These are phyloP conservation scores for Coemansia sp. DNA, from an alignment of 192 early-diverging fungal genomes.

Conservation along the genomic window DNA sequence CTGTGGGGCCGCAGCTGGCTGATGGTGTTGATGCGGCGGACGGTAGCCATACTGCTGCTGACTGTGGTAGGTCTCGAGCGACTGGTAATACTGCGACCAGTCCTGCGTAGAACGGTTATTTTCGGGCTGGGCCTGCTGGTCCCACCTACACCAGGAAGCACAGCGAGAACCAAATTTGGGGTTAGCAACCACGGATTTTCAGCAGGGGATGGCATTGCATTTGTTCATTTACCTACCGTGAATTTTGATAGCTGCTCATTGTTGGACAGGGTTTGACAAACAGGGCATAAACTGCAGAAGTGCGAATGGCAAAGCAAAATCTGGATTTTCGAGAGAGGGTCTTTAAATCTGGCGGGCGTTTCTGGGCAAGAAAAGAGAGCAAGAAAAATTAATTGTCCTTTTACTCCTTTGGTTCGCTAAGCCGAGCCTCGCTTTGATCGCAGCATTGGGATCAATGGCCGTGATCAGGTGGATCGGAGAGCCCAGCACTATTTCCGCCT, in stretches of 20 bases:
- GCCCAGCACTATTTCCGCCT: no score
- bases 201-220: no score
- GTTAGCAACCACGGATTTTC: background rate
- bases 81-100: conserved; percentile 50
- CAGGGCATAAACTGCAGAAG: background rate
- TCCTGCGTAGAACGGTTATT: conserved; percentile 20
- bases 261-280: background rate
- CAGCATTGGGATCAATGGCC: no score
- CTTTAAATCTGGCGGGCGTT: no score
- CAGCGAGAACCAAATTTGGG: background rate
- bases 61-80: conserved; percentile 35
- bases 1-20: background rate
- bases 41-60: conserved; percentile 13
- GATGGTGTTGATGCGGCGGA: background rate
- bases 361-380: no score
- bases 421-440: no score
- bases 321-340: no score
- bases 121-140: conserved; percentile 18
- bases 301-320: no score
- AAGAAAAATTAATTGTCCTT: no score
- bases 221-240: background rate
- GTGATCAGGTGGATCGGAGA: no score
- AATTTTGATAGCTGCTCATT: conserved; percentile 3
- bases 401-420: no score
- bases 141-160: conserved; percentile 30